Percentiles rank a stretch among this genome's conserved stretches.
Evolutionary conservation across 306 rosid species (phyloP).

Genomic region (Crataegus laevigata): DNA sequence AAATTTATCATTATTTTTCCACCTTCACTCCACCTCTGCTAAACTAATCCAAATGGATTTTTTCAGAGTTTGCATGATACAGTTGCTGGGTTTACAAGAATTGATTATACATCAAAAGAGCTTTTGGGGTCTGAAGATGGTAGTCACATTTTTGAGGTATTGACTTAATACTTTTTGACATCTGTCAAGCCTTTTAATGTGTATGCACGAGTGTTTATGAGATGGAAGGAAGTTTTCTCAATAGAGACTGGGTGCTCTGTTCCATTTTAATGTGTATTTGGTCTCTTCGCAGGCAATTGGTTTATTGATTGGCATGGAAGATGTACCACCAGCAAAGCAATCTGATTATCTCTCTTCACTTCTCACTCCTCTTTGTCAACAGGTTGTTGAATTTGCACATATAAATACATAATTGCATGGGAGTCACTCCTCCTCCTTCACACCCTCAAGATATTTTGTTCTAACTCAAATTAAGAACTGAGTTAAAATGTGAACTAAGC

Average conservation of each 20-base stretch:
- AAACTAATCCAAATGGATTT: constrained; percentile 11
- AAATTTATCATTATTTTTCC: constrained; percentile 8
- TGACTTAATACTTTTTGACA: neutral
- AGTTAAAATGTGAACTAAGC: constrained; percentile 9
- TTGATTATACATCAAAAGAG: constrained; percentile 49
- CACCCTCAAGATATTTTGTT: neutral
- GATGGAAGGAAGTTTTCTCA: neutral
- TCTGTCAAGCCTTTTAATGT: neutral
- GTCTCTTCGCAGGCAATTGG: constrained; percentile 80
- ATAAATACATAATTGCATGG: constrained; percentile 4
- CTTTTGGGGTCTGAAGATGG: constrained; percentile 83
- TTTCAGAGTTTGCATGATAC: constrained; percentile 71
- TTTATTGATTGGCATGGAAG: constrained; percentile 88
- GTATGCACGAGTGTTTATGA: neutral
- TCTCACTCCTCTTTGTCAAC: constrained; percentile 86
- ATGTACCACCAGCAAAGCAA: constrained; percentile 71
- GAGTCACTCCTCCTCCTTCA: neutral
- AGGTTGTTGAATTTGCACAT: constrained; percentile 41
- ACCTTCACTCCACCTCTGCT: neutral
- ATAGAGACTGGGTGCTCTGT: neutral
- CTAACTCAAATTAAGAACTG: neutral
- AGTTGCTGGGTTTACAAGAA: constrained; percentile 61
- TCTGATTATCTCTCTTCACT: constrained; percentile 86
- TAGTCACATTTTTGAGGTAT: constrained; percentile 94
- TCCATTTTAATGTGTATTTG: constrained; percentile 14